phyloP scores from a whole-genome alignment of 2,329 filamentous ascomycete species.

The Paramyrothecium roridum region DNA sequence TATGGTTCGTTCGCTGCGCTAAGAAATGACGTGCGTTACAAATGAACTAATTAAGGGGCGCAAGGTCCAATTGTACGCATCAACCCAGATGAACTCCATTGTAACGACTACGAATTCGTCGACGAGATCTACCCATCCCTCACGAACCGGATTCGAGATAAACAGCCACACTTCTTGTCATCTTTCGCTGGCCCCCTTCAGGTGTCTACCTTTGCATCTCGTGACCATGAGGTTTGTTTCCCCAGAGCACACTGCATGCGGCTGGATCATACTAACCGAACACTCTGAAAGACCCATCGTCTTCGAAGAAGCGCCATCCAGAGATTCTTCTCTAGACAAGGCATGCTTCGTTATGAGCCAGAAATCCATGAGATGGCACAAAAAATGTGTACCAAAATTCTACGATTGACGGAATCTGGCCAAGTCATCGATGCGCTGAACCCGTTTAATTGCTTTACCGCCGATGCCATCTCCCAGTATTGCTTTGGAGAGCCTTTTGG shows the following conservation, averaged over 20 bases:
- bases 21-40: too few relatives aligned
- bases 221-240: slow-evolving; percentile 7
- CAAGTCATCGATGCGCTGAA: slow-evolving; percentile 27
- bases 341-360: slow-evolving; percentile 22
- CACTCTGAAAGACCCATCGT: slow-evolving; percentile 27
- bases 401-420: slow-evolving; percentile 15
- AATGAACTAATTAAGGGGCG: too few relatives aligned
- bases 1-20: slow-evolving; percentile 25
- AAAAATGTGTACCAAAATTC: slow-evolving; percentile 24
- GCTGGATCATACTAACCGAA: too few relatives aligned
- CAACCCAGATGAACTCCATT: slow-evolving; percentile 16
- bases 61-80: too few relatives aligned
- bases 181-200: slow-evolving; percentile 1
- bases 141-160: slow-evolving; percentile 20
- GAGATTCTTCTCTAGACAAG: slow-evolving; percentile 30
- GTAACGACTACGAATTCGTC: slow-evolving; percentile 27
- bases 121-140: slow-evolving; percentile 33
- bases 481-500: slow-evolving; percentile 34
- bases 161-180: slow-evolving; percentile 3
- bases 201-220: slow-evolving; percentile 1
- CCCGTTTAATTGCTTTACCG: slow-evolving; percentile 34
- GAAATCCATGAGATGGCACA: slow-evolving; percentile 19
- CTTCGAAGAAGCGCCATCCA: slow-evolving; percentile 23
- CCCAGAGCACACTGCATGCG: too few relatives aligned
- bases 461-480: slow-evolving; percentile 33